Evolutionary conservation across 148 eudicot species (phyloP).

Genomic region (Silene latifolia): DNA sequence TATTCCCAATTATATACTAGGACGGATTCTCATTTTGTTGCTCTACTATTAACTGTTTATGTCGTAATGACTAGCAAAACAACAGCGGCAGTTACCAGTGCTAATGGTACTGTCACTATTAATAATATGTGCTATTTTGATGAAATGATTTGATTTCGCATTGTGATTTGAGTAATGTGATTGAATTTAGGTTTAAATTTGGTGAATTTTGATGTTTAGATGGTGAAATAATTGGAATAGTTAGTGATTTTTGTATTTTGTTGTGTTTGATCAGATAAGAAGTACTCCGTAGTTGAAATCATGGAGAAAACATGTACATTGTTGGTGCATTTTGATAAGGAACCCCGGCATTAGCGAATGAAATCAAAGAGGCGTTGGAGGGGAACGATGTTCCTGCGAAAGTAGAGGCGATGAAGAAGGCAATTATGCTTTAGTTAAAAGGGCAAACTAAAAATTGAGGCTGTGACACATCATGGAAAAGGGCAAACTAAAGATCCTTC

Average conservation of each 20-base stretch:
- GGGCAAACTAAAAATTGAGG: too few species aligned
- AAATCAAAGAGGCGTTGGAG: constrained; percentile 78
- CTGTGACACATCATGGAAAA: too few species aligned
- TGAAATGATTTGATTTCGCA: background rate
- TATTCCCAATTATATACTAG: too few species aligned
- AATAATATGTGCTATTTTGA: constrained; percentile 5
- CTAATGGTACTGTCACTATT: too few species aligned
- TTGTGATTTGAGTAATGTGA: background rate
- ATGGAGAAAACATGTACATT: constrained; percentile 75
- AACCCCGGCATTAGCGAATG: constrained; percentile 72
- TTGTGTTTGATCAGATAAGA: constrained; percentile 15
- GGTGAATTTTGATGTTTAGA: background rate
- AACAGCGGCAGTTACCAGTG: too few species aligned
- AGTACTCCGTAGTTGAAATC: background rate
- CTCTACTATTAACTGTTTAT: too few species aligned
- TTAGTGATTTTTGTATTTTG: background rate
- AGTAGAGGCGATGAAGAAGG: constrained; percentile 82
- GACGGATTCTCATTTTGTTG: too few species aligned
- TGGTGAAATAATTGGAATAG: background rate
- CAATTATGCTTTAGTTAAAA: constrained; percentile 43
- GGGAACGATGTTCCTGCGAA: constrained; percentile 59
- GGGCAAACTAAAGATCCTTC: too few species aligned
- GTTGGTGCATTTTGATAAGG: constrained; percentile 72
- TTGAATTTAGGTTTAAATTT: background rate
- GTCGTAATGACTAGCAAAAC: too few species aligned